Evolutionary conservation across 768 basidiomycete species (phyloP), one percentile per base, ranked within the genome.

Genomic region (Mrakia hoshinonis): DNA sequence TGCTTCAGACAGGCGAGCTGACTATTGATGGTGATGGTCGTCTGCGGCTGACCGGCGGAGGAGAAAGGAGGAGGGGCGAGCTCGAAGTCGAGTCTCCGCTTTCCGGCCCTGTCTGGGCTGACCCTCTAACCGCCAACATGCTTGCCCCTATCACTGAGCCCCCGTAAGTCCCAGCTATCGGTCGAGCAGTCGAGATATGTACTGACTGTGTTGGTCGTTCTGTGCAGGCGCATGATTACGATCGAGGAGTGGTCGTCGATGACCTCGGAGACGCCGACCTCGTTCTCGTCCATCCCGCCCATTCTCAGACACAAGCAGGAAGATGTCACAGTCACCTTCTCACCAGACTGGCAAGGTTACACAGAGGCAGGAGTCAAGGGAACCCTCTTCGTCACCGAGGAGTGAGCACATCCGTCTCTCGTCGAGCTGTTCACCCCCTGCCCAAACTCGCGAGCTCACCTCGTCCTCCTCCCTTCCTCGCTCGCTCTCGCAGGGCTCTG

Each of bases 281-380:
- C 91, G 0, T 96, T 97, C 81, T 82, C 80, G 73, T 87, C 89
- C 75, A 93, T 98, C 70, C 91, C 89, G 1, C 87, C 94, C 1
- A 82, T 93, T 69, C 81, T 95, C 67, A 84, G 86, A 75, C 87
- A 90, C 81, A 83, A 84, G 75, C 85, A 93, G 76, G 84, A 87
- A 1, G 83, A 85, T 76, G 89, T 94, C 64, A 82, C 85, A 3
- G 81, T 91, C 66, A 76, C 81, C 0, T 81, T 95, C 51, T 87
- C 90, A 70, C 92, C 92, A 20, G 82, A 86, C 1, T 77, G 89
- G 69, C 83, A 85, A 7, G 86, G 82, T 4, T 87, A 91, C 77
- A 78, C 83, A 15, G 75, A 81, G 4, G 80, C 83, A 43, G 86
- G 87, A 74, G 80, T 82, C 2, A 80, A 81, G 54, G 95, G 94